A percentile compares a stretch with the other conserved stretches of the same genome.
phyloP scores from a whole-genome alignment of 202 grass and related monocot genomes.

The Panicum hallii region DNA sequence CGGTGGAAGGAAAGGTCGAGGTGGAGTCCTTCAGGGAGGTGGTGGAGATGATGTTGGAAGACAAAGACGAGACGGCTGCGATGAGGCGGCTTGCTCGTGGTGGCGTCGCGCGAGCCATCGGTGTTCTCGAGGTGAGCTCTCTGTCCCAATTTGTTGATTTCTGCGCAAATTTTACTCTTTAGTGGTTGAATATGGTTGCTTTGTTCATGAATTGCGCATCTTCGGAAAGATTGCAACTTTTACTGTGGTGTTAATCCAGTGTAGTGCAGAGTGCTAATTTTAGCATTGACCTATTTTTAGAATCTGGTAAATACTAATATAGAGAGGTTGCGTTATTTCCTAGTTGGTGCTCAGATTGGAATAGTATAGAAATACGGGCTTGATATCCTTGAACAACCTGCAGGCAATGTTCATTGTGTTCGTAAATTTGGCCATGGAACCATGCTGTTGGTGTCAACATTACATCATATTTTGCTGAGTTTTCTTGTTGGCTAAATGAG shows the following conservation, averaged over 20 bases:
- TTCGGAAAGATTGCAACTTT: not conserved
- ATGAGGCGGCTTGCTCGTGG: constrained; percentile 48
- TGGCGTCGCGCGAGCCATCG: constrained; percentile 55
- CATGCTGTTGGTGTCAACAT: not conserved
- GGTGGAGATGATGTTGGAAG: constrained; percentile 66
- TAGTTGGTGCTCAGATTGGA: constrained; percentile 11
- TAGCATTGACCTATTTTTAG: not conserved
- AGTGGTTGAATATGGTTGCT: not conserved
- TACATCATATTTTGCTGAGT: not conserved
- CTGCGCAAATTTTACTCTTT: not conserved
- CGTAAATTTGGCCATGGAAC: constrained; percentile 19
- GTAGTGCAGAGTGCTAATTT: not conserved
- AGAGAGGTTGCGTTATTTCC: not conserved
- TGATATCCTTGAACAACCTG: not conserved
- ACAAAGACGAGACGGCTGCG: constrained; percentile 12
- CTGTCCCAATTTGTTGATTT: constrained; percentile 16
- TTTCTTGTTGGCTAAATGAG: not conserved
- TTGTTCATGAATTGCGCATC: constrained; percentile 10
- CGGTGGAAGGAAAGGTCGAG: constrained; percentile 56
- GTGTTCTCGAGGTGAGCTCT: constrained; percentile 64
- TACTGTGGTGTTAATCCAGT: not conserved
- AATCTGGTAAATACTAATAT: not conserved
- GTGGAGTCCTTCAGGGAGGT: constrained; percentile 64
- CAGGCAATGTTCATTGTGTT: not conserved
- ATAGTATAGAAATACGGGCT: not conserved